These are phyloP conservation scores for Neurospora sublineolata DNA, from an alignment of 495 filamentous ascomycete genomes.

Conservation along the genomic window DNA sequence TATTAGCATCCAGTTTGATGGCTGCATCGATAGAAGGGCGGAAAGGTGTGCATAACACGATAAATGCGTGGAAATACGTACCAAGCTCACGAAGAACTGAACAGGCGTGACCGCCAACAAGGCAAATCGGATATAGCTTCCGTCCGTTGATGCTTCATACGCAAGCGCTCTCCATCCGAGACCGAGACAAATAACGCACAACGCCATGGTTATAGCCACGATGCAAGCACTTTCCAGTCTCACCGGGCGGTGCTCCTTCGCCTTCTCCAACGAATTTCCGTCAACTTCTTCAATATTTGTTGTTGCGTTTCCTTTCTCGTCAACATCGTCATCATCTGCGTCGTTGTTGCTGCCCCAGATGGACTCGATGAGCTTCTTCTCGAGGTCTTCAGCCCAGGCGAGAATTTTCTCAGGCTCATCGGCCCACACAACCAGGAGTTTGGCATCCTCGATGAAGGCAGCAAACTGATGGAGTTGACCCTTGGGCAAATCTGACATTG, in stretches of 20 bases:
- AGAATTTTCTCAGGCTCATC: slow-evolving; percentile 48
- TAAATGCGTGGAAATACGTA: slow-evolving; percentile 19
- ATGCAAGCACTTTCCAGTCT: slow-evolving; percentile 41
- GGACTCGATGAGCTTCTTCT: slow-evolving; percentile 41
- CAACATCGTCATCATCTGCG: slow-evolving; percentile 30
- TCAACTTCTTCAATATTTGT: slow-evolving; percentile 3
- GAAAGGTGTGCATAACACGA: background rate
- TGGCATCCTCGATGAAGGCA: slow-evolving; percentile 50
- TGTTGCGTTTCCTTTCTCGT: slow-evolving; percentile 9
- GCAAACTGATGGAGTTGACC: slow-evolving; percentile 57
- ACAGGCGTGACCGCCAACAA: slow-evolving; percentile 35
- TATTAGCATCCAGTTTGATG: slow-evolving; percentile 2
- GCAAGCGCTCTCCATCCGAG: slow-evolving; percentile 44
- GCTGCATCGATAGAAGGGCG: background rate
- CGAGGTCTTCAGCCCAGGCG: slow-evolving; percentile 35
- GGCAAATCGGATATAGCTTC: slow-evolving; percentile 34
- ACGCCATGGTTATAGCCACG: slow-evolving; percentile 36
- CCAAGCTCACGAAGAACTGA: slow-evolving; percentile 47
- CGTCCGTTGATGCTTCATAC: slow-evolving; percentile 40
- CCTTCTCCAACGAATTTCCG: slow-evolving; percentile 17
- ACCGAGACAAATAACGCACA: slow-evolving; percentile 43
- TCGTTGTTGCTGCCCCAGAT: slow-evolving; percentile 39
- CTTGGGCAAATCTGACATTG: slow-evolving; percentile 39
- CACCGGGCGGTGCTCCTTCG: slow-evolving; percentile 28
- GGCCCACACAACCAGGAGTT: slow-evolving; percentile 54